These are phyloP conservation scores for Chlamydomonas reinhardtii DNA, from an alignment of 163 green algal genomes.

Conservation along the genomic window DNA sequence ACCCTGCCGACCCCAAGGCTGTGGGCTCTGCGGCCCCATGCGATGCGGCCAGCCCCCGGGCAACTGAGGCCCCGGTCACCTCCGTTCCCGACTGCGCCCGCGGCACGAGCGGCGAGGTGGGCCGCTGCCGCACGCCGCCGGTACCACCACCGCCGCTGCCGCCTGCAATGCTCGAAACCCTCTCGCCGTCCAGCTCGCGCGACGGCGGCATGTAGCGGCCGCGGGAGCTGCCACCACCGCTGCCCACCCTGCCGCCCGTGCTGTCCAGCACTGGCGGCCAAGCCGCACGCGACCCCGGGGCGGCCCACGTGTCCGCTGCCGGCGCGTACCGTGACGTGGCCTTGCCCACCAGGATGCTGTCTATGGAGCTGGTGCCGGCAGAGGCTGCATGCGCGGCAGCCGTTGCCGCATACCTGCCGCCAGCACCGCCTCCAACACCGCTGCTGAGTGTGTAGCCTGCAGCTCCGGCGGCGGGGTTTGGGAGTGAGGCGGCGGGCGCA, in stretches of 20 bases:
- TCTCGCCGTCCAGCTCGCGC: neutral
- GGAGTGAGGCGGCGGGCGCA: too few relatives aligned
- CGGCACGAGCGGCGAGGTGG: neutral
- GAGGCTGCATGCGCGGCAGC: too few relatives aligned
- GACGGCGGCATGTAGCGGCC: slow-evolving; percentile 8
- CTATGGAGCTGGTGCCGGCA: too few relatives aligned
- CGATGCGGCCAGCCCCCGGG: too few relatives aligned
- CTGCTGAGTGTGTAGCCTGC: too few relatives aligned
- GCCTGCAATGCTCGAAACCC: neutral
- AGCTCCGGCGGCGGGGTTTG: neutral
- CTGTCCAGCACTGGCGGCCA: neutral
- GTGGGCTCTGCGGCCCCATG: too few relatives aligned
- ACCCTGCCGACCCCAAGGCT: too few relatives aligned
- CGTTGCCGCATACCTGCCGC: neutral
- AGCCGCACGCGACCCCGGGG: too few relatives aligned
- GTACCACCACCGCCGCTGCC: neutral
- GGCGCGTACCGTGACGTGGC: neutral
- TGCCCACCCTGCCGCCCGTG: neutral
- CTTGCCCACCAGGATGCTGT: too few relatives aligned
- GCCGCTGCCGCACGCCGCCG: too few relatives aligned
- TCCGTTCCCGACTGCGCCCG: too few relatives aligned
- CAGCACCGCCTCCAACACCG: neutral
- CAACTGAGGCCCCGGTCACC: too few relatives aligned
- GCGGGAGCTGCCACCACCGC: neutral
- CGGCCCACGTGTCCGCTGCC: neutral